Evolutionary conservation across 148 eudicot species (phyloP).

Genomic region (Nepenthes mirabilis): DNA sequence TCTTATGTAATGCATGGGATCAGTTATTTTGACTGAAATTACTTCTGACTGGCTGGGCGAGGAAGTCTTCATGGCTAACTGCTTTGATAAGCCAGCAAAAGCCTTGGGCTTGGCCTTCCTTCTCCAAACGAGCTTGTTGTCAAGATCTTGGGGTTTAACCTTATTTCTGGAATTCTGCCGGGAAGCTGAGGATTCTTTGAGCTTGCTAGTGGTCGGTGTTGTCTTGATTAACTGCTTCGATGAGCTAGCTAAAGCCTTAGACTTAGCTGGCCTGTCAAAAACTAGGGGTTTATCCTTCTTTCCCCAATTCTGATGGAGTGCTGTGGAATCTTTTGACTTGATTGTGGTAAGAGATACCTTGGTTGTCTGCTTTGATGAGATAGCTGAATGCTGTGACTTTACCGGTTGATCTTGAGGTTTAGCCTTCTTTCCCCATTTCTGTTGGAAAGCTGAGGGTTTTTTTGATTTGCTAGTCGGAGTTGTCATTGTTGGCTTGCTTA

Average conservation of each 20-base stretch:
- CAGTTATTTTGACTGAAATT: too few relatives aligned
- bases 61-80: background rate
- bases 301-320: background rate
- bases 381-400: background rate
- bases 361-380: background rate
- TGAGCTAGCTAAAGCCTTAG: background rate
- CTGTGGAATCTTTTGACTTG: background rate
- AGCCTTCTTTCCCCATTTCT: background rate
- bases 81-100: background rate
- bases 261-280: background rate
- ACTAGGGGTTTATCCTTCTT: too few relatives aligned
- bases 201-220: too few relatives aligned
- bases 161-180: background rate
- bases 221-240: background rate
- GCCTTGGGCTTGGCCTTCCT: background rate
- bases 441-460: too few relatives aligned
- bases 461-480: too few relatives aligned
- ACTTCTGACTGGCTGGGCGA: background rate
- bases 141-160: background rate
- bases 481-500: too few relatives aligned
- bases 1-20: too few relatives aligned
- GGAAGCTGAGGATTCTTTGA: too few relatives aligned
- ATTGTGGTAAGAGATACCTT: background rate
- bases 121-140: too few relatives aligned
- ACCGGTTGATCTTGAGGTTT: background rate